Percentiles rank a stretch among this genome's conserved stretches.
phyloP scores from a whole-genome alignment of 352 stramenopile species.

The Phytophthora crassamura region DNA sequence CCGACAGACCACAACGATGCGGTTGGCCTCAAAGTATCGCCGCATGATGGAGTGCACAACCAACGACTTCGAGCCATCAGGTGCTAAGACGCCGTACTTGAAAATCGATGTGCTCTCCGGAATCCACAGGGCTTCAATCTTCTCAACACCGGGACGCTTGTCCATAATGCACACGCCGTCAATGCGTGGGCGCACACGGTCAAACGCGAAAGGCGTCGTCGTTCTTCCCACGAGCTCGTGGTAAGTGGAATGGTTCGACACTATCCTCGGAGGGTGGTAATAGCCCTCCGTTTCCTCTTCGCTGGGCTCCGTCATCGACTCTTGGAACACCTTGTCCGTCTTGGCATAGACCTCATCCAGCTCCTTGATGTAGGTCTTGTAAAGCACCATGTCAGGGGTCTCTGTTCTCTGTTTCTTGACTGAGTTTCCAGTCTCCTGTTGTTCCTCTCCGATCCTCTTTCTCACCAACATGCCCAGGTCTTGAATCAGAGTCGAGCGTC shows the following conservation, averaged over 20 bases:
- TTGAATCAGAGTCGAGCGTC: constrained; percentile 18
- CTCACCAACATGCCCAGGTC: constrained; percentile 21
- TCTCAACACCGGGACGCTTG: constrained; percentile 13
- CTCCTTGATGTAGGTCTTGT: constrained; percentile 33
- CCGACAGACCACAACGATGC: constrained; percentile 60
- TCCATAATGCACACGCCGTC: constrained; percentile 14
- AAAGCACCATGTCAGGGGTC: constrained; percentile 25
- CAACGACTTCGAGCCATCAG: not conserved
- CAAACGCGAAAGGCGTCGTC: constrained; percentile 28
- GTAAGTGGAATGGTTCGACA: constrained; percentile 6
- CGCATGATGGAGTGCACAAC: constrained; percentile 38
- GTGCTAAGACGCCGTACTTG: constrained; percentile 20
- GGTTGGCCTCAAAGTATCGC: constrained; percentile 48
- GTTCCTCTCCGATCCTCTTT: constrained; percentile 31
- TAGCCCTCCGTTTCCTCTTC: not conserved
- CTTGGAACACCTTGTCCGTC: constrained; percentile 25
- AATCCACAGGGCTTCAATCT: constrained; percentile 20
- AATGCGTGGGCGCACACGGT: constrained; percentile 8
- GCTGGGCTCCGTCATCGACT: not conserved
- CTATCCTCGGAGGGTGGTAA: constrained; percentile 3
- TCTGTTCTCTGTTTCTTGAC: constrained; percentile 16
- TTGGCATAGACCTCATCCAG: constrained; percentile 34
- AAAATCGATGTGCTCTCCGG: constrained; percentile 34
- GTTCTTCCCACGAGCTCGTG: constrained; percentile 27
- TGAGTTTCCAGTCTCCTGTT: not conserved